phyloP scores from a whole-genome alignment of 2,329 filamentous ascomycete genomes.

The Mycogone perniciosa region DNA sequence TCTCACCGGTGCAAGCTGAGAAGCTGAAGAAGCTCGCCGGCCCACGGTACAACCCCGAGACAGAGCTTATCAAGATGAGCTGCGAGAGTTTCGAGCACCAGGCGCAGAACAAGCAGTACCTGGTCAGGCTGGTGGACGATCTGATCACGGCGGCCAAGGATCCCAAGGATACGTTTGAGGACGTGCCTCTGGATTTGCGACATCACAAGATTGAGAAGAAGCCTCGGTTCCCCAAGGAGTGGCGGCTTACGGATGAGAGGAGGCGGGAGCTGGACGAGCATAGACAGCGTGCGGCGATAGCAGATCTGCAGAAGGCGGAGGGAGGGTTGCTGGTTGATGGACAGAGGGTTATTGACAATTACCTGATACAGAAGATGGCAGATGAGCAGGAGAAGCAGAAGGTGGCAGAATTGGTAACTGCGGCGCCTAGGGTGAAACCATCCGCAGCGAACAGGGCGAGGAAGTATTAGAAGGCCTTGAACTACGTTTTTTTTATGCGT shows the following conservation, averaged over 20 bases:
- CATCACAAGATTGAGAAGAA: constrained; percentile 69
- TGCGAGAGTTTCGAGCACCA: constrained; percentile 83
- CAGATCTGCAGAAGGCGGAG: constrained; percentile 49
- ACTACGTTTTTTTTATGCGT: not conserved
- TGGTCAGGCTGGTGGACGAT: constrained; percentile 69
- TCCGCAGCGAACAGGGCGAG: constrained; percentile 16
- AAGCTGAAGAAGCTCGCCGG: constrained; percentile 89
- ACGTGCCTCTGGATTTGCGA: constrained; percentile 82
- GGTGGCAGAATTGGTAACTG: constrained; percentile 26
- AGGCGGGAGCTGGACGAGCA: constrained; percentile 56
- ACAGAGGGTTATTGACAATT: constrained; percentile 38
- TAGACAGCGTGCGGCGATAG: constrained; percentile 44
- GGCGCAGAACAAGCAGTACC: constrained; percentile 94
- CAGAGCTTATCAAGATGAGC: constrained; percentile 77
- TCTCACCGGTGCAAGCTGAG: constrained; percentile 60
- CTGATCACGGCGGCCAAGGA: constrained; percentile 74
- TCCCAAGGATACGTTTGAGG: constrained; percentile 72
- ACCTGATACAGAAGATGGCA: constrained; percentile 25
- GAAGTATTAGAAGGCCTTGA: constrained; percentile 15
- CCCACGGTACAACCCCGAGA: constrained; percentile 78
- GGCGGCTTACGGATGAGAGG: constrained; percentile 70
- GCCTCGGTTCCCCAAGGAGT: constrained; percentile 71
- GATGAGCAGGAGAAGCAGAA: constrained; percentile 31
- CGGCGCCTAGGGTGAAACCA: constrained; percentile 15
- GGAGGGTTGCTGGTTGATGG: constrained; percentile 55